Base-by-base conservation (phyloP, 257 asterid genomes). In the Fraxinus excelsior region DNA sequence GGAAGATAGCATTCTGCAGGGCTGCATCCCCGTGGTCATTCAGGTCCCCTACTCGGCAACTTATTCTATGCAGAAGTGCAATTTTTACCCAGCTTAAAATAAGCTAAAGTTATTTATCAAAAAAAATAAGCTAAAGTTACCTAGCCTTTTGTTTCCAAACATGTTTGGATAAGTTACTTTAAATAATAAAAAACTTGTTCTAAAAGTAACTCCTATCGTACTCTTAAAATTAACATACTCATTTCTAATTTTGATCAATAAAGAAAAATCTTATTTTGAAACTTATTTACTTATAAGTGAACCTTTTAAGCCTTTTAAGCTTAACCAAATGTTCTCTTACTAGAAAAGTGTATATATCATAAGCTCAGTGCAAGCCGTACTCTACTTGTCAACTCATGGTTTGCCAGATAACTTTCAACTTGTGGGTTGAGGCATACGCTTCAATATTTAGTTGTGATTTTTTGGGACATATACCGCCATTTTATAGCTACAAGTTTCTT, bases 1-100 rank as follows among this genome's bases (percentile, higher is more conserved):
- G 97, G 99, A 96, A 84, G 99, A 96, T 85, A 93, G 97, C 72
- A 88, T 96, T 78, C 85, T 86, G 67, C 99, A 93, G 73, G 99
- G 98, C 29, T 96, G 99, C 90, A 91, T 96, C 68, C 99, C 99
- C 3, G 99, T 96, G 34, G 80, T 96, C 67, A 93, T 96, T 82
- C 99, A 94, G 97, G 98, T 90, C 71, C 34, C 37, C 18, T 72
- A 32, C 58, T 73, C 42, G 58, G 25, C 58, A 44, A 62, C 68
- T 62, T 62, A 10, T 62, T 26, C 7, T 26, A 5, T 12, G 18
- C 35, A 26, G 19, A 18, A 25, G 32, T 62, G 35, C 18, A 62
- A 10, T 11, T 62, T 10, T 26, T 9, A 19, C 16, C 0, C 10
- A 62, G 68, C 19, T 62, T 62, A 26, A 10, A 58, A 21, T 21